Percentiles rank a stretch among this genome's conserved stretches.
phyloP scores from a whole-genome alignment of 2,329 filamentous ascomycete genomes.

The Sporothrix inflata region DNA sequence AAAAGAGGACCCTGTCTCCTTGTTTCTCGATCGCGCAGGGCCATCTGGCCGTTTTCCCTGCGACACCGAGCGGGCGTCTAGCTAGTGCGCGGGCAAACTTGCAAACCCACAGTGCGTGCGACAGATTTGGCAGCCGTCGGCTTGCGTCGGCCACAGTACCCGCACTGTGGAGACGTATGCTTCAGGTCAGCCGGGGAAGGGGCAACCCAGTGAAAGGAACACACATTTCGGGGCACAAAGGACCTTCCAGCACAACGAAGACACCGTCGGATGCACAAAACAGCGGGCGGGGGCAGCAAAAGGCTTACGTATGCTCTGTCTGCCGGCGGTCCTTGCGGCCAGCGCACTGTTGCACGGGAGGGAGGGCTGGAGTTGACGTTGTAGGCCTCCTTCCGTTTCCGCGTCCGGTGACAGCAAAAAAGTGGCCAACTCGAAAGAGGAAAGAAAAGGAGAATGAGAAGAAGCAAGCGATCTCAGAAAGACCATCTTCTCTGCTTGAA shows the following conservation, averaged over 20 bases:
- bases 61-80: neutral
- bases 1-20: neutral
- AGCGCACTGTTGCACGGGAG: too few relatives aligned
- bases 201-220: neutral
- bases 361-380: too few relatives aligned
- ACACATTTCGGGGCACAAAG: neutral
- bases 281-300: neutral
- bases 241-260: neutral
- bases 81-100: neutral
- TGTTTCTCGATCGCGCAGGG: neutral
- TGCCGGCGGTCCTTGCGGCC: neutral
- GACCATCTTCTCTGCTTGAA: neutral
- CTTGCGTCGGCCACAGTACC: neutral
- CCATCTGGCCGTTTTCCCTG: neutral
- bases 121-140: neutral
- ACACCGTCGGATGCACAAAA: neutral
- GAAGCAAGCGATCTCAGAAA: too few relatives aligned
- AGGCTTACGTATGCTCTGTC: neutral
- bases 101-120: neutral
- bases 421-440: neutral
- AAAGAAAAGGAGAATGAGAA: neutral
- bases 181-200: neutral
- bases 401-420: too few relatives aligned
- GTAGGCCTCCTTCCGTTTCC: too few relatives aligned
- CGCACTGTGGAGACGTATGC: slow-evolving; percentile 16